Conservation (phyloP, 176 grass and related monocot species). For the Juncus effusus region DNA sequence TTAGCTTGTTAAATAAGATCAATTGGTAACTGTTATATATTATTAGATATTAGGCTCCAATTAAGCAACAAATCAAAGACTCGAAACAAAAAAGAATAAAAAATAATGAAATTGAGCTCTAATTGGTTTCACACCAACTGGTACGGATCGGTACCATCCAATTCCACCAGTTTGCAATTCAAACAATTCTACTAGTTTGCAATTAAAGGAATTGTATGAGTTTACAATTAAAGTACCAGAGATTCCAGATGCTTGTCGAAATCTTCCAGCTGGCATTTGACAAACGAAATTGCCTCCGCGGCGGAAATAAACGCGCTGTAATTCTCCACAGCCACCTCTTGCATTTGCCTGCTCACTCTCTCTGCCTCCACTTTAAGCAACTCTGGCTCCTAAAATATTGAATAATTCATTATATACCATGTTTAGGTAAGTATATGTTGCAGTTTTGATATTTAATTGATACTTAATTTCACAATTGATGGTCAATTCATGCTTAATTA, state of each 20-base stretch:
- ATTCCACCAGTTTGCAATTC: background rate
- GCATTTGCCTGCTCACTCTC: conserved; percentile 95
- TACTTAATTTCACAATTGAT: too few relatives aligned
- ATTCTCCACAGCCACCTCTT: conserved; percentile 98
- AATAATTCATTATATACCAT: background rate
- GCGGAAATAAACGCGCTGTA: conserved; percentile 92
- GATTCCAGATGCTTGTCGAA: conserved; percentile 86
- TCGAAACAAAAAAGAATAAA: too few relatives aligned
- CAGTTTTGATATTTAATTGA: too few relatives aligned
- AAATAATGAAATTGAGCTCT: background rate
- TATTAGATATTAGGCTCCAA: background rate
- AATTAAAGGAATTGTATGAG: background rate
- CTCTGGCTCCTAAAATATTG: conserved; percentile 82
- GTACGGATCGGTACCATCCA: conserved; percentile 11
- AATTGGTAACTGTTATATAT: background rate
- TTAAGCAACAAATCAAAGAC: too few relatives aligned
- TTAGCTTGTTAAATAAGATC: conserved; percentile 22
- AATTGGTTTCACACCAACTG: background rate
- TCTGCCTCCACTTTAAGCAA: conserved; percentile 94
- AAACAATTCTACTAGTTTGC: too few relatives aligned
- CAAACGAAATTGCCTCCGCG: conserved; percentile 87
- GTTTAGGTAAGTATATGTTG: background rate
- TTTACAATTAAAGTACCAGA: conserved; percentile 41
- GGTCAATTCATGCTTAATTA: too few relatives aligned
- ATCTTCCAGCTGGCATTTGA: conserved; percentile 74